A percentile compares a stretch with the other conserved stretches of the same genome.
phyloP scores from a whole-genome alignment of 2,329 filamentous ascomycete genomes.

The Cladosporium sp. region DNA sequence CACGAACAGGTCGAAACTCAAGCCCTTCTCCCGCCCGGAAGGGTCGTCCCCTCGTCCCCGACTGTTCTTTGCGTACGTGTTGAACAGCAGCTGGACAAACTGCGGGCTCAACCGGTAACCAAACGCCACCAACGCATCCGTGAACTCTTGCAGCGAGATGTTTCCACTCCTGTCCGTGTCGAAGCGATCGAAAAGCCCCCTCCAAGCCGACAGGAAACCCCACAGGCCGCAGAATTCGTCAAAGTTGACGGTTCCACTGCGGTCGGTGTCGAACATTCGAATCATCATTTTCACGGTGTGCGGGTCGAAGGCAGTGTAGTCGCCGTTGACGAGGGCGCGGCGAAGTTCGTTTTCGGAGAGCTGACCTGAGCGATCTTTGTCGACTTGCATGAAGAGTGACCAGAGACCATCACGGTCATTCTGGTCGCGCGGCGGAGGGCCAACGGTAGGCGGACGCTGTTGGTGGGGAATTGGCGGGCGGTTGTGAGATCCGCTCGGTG shows the following conservation, averaged over 20 bases:
- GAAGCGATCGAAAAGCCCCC: constrained; percentile 90
- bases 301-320: constrained; percentile 89
- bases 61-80: constrained; percentile 66
- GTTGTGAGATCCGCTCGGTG: constrained; percentile 58
- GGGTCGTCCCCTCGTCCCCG: constrained; percentile 33
- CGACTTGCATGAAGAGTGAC: constrained; percentile 84
- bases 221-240: constrained; percentile 95
- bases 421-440: constrained; percentile 48
- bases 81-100: constrained; percentile 82
- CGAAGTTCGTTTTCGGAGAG: constrained; percentile 84
- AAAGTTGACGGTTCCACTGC: constrained; percentile 84
- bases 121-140: constrained; percentile 83
- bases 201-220: constrained; percentile 94
- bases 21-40: constrained; percentile 34
- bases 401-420: constrained; percentile 69
- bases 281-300: constrained; percentile 99
- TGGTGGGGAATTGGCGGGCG: constrained; percentile 52
- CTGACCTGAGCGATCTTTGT: constrained; percentile 77
- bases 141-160: constrained; percentile 83
- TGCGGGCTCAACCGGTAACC: constrained; percentile 82
- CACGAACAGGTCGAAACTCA: constrained; percentile 85
- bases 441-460: constrained; percentile 45
- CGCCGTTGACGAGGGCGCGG: constrained; percentile 89
- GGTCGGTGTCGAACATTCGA: constrained; percentile 96
- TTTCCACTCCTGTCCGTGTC: constrained; percentile 82